Evolutionary conservation across 2,329 filamentous ascomycete species (phyloP).

Genomic region (Onygenales sp.): DNA sequence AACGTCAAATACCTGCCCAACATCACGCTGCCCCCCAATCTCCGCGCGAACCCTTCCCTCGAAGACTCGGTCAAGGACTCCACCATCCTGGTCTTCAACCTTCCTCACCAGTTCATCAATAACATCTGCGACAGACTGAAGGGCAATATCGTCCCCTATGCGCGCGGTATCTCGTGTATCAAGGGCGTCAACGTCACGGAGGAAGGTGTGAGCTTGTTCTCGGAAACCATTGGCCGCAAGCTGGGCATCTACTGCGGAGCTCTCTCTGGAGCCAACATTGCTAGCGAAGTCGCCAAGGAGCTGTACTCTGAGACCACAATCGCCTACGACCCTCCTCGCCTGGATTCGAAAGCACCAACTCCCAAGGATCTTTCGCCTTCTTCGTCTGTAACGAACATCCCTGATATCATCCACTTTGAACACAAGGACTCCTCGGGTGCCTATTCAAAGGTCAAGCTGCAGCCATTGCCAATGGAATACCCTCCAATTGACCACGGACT

Average conservation of each 20-base stretch:
- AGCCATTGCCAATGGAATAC: slow-evolving; percentile 69
- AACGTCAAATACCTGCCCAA: slow-evolving; percentile 97
- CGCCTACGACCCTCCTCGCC: slow-evolving; percentile 82
- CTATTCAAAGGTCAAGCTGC: slow-evolving; percentile 59
- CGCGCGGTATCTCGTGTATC: slow-evolving; percentile 91
- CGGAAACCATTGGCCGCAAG: slow-evolving; percentile 83
- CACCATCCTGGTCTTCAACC: slow-evolving; percentile 89
- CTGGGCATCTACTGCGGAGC: slow-evolving; percentile 95
- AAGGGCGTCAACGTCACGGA: slow-evolving; percentile 93
- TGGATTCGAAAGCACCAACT: slow-evolving; percentile 73
- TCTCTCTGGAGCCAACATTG: slow-evolving; percentile 91
- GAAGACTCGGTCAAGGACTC: slow-evolving; percentile 69
- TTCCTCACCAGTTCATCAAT: slow-evolving; percentile 82
- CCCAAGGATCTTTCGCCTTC: slow-evolving; percentile 44
- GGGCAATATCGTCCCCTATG: slow-evolving; percentile 84
- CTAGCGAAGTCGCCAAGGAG: slow-evolving; percentile 85
- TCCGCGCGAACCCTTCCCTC: slow-evolving; percentile 35
- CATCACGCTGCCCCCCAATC: slow-evolving; percentile 70
- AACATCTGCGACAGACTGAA: slow-evolving; percentile 74
- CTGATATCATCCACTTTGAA: slow-evolving; percentile 41
- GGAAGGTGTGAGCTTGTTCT: slow-evolving; percentile 79
- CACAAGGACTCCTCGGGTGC: slow-evolving; percentile 63
- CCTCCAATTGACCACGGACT: slow-evolving; percentile 77
- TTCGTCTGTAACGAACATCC: slow-evolving; percentile 33
- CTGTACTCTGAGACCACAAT: slow-evolving; percentile 97